Evolutionary conservation across 1,284 basidiomycete genomes (phyloP), one percentile per base, ranked within the genome.

Genomic region (Sporisorium sorghi): DNA sequence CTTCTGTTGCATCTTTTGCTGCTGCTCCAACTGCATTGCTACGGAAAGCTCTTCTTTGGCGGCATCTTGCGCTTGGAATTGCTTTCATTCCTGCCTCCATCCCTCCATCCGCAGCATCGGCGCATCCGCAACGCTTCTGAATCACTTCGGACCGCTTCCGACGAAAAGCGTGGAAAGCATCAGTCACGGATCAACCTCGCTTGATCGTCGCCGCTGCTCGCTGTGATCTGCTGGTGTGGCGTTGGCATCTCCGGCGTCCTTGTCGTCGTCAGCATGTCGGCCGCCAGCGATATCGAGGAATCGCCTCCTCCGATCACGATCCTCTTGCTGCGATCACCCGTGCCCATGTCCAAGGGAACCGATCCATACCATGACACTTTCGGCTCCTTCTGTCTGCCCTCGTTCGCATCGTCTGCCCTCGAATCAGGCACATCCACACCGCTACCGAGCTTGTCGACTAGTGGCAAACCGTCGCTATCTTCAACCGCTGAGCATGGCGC

Each of bases 331-430:
- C 73, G 82, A 46, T 78, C 79, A 28, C 81, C 82, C 7, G 71
- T 83, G 10, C 66, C 81, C 24, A 65, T 80, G 51, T 50, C 64
- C n/a, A 70, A 78, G 33, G 82, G 82, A 47, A 84, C 82, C 10
- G 82, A 84, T 60, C 77, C 82, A 1, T 84, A 82, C 39, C 82
- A 84, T 47, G 81, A 84, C 55, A 73, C 76, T 40, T 84, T 84
- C 55, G 82, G 82, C 4, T 62, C 80, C 4, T 83, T 84, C 53
- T 83, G 82, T 53, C 60, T 83, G 5, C 81, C 82, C 0, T 83
- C 80, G 1, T 83, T 79, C 39, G 77, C 78, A 10, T 58, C 76
- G 8, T 78, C 76, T n/a, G 81, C 81, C 4, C 64, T 83, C 48
- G 81, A 83, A 24, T 78, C 79, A 3, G 79, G 81, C 32, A 57